phyloP scores from a whole-genome alignment of 495 filamentous ascomycete genomes.

The Choiromyces venosus region DNA sequence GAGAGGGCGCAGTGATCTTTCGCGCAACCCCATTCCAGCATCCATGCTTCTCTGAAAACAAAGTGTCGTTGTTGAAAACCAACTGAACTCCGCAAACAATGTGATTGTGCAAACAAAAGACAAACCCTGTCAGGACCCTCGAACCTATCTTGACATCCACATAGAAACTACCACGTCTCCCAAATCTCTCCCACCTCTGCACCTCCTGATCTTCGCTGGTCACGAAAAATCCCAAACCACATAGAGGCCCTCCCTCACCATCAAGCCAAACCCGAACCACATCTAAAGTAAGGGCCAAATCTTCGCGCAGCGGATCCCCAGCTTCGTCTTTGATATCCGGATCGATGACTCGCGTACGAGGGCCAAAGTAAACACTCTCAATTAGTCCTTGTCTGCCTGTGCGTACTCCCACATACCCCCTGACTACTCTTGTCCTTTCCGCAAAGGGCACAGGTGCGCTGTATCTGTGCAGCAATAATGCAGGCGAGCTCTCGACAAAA shows the following conservation, averaged over 20 bases:
- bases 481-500: constrained; percentile 38
- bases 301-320: constrained; percentile 6
- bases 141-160: constrained; percentile 21
- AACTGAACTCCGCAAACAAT: constrained; percentile 40
- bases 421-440: constrained; percentile 37
- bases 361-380: constrained; percentile 41
- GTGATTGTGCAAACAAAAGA: constrained; percentile 37
- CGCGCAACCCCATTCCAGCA: constrained; percentile 38
- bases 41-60: constrained; percentile 28
- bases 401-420: constrained; percentile 39
- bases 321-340: constrained; percentile 13
- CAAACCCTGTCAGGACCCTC: constrained; percentile 38
- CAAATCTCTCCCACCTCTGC: constrained; percentile 19
- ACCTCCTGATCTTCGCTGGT: constrained; percentile 6
- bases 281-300: constrained; percentile 16
- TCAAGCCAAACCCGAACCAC: constrained; percentile 40
- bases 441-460: constrained; percentile 19
- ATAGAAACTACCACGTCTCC: constrained; percentile 31
- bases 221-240: constrained; percentile 37
- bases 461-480: constrained; percentile 26
- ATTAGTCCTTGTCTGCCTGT: constrained; percentile 36
- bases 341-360: constrained; percentile 2
- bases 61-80: constrained; percentile 28
- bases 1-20: constrained; percentile 32
- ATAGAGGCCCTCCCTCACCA: constrained; percentile 33